Percentiles rank a stretch among this genome's conserved stretches.
These are phyloP conservation scores for Zygosaccharomyces lentus DNA, from an alignment of 805 yeast genomes.

Conservation along the genomic window DNA sequence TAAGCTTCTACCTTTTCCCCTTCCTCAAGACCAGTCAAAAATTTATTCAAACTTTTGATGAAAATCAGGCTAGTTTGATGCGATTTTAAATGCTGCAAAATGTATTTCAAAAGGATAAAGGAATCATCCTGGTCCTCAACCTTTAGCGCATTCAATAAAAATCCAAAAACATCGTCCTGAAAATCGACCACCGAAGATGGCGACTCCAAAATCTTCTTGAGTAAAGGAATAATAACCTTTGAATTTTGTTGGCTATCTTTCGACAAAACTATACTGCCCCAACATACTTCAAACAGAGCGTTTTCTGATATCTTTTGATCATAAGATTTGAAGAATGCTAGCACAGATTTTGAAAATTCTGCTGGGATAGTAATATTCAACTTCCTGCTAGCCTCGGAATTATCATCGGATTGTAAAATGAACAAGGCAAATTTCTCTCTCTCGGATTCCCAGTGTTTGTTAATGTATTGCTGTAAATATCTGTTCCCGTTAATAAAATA, in stretches of 20 bases:
- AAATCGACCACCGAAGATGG: conserved; percentile 24
- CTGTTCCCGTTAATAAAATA: conserved; percentile 40
- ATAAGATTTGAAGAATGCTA: conserved; percentile 9
- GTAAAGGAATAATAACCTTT: conserved; percentile 7
- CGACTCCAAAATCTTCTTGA: conserved; percentile 1
- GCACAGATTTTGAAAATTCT: conserved; percentile 16
- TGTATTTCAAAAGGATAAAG: conserved; percentile 14
- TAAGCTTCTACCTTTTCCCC: neutral
- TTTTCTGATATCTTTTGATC: conserved; percentile 6
- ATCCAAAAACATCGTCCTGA: conserved; percentile 41
- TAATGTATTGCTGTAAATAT: conserved; percentile 47
- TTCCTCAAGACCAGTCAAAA: conserved; percentile 10
- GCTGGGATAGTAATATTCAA: conserved; percentile 31
- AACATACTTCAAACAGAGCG: conserved; percentile 41
- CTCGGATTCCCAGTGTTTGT: conserved; percentile 38
- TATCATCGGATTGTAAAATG: conserved; percentile 37
- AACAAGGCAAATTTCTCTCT: conserved; percentile 41
- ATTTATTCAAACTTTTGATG: conserved; percentile 35
- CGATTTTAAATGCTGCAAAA: conserved; percentile 24
- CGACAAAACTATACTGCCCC: conserved; percentile 46
- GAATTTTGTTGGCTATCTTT: conserved; percentile 24
- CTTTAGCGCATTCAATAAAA: conserved; percentile 36
- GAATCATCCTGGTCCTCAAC: conserved; percentile 22
- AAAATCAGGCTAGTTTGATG: conserved; percentile 38
- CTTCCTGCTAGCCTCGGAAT: conserved; percentile 32